Percentiles rank a stretch among this genome's conserved stretches.
Evolutionary conservation across 2,329 filamentous ascomycete species (phyloP).

Genomic region (Aspergillus sp.): DNA sequence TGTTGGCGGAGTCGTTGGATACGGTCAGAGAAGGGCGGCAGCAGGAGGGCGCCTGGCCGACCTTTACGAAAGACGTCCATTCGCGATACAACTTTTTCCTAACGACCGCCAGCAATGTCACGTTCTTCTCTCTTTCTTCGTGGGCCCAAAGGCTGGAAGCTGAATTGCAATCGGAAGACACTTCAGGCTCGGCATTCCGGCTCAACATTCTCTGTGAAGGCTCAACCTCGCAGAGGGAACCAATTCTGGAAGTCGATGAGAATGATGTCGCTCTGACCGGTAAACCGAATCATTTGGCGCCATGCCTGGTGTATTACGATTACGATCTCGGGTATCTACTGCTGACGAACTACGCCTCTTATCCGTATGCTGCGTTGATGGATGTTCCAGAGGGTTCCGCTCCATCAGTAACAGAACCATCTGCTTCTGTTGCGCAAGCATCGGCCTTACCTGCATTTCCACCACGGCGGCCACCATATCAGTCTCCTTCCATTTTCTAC

Average conservation of each 20-base stretch:
- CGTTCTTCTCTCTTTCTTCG: conserved; percentile 45
- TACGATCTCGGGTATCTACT: conserved; percentile 51
- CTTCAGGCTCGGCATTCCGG: conserved; percentile 47
- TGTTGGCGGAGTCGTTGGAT: conserved; percentile 38
- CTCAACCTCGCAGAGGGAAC: conserved; percentile 40
- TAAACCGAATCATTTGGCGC: conserved; percentile 31
- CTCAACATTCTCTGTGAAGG: conserved; percentile 47
- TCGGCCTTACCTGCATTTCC: conserved; percentile 17
- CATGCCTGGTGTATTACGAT: conserved; percentile 46
- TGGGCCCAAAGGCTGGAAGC: conserved; percentile 50
- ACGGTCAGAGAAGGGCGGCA: conserved; percentile 23
- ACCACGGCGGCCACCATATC: conserved; percentile 34
- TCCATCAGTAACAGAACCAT: conserved; percentile 18
- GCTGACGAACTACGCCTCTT: conserved; percentile 39
- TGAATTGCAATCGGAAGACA: conserved; percentile 45
- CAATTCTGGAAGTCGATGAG: conserved; percentile 35
- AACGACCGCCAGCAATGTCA: conserved; percentile 45
- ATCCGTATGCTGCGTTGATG: conserved; percentile 43
- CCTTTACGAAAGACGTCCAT: conserved; percentile 46
- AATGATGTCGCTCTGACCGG: conserved; percentile 12
- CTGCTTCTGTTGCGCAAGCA: conserved; percentile 15
- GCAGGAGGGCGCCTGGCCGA: conserved; percentile 36
- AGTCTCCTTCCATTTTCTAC: conserved; percentile 34
- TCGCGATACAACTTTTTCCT: conserved; percentile 52
- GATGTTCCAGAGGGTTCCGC: conserved; percentile 37